Base-by-base conservation (phyloP, 176 grass and related monocot genomes). In the Thinopyrum elongatum region DNA sequence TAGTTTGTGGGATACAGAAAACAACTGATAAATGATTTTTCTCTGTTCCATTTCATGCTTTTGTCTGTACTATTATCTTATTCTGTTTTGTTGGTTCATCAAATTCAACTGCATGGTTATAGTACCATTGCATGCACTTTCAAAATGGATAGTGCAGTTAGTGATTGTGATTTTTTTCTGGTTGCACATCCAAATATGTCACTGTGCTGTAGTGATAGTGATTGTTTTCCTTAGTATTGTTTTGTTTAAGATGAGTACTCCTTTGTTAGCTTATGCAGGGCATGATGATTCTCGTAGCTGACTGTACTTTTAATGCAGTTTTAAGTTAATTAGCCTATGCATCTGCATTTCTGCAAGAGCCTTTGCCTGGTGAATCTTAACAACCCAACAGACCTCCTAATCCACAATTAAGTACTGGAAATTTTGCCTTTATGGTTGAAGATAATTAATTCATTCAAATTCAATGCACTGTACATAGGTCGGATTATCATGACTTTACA, bases 221-320 rank as follows among this genome's bases (percentile, higher is more conserved):
- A 33, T 30, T 81, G 15, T 70, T 85, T 41, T n/a, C 2, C 51
- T 28, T 21, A 15, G 30, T 7, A 10, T 31, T 79, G 16, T 33
- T n/a, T 88, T 31, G 3, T 83, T 77, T 57, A 21, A 69, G 26
- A 26, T 66, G 12, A 13, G 13, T 77, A 26, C 27, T 69, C 42
- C 2, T 1, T 34, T 88, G 73, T 65, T 85, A 76, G n/a, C 62
- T 1, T 61, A 69, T 76, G 47, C 28, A 62, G 74, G 21, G 44
- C 35, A 75, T 59, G 35, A 62, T 82, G 28, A 36, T 86, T 82
- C 36, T 86, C 15, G 0, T 77, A 86, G 71, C 65, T 82, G 1
- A 22, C 57, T n/a, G 4, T 36, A 29, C 28, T 49, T 85, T 49
- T 35, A 36, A 35, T 80, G 47, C 42, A 57, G 35, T 21, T 69